A percentile compares a stretch with the other conserved stretches of the same genome.
phyloP scores from a whole-genome alignment of 495 filamentous ascomycete genomes.

The Geopyxis carbonaria region DNA sequence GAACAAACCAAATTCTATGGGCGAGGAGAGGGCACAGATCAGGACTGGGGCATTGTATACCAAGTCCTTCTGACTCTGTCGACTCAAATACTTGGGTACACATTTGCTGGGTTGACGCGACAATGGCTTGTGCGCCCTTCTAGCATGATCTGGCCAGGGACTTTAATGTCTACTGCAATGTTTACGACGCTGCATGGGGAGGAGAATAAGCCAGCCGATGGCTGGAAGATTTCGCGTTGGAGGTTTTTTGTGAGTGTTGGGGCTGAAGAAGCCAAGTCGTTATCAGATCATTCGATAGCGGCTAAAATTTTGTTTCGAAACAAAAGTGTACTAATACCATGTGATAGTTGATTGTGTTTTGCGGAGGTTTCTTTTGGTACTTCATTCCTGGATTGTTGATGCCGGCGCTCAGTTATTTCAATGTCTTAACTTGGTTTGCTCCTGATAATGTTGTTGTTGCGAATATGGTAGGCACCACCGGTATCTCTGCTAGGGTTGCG shows the following conservation, averaged over 20 bases:
- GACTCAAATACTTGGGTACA: constrained; percentile 70
- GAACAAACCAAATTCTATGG: constrained; percentile 78
- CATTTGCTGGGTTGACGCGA: constrained; percentile 64
- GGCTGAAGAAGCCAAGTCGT: background rate
- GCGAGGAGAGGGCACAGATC: no score
- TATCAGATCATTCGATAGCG: constrained; percentile 18
- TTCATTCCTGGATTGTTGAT: constrained; percentile 73
- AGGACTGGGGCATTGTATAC: constrained; percentile 54
- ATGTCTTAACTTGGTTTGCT: constrained; percentile 77
- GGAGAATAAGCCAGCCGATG: constrained; percentile 62
- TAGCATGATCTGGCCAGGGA: constrained; percentile 85
- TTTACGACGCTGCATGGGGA: constrained; percentile 73
- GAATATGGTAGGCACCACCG: constrained; percentile 37
- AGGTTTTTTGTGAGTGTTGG: constrained; percentile 53
- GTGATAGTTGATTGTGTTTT: constrained; percentile 34
- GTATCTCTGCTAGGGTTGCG: background rate
- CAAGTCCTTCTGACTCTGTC: constrained; percentile 67
- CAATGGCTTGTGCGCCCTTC: constrained; percentile 65
- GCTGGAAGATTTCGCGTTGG: constrained; percentile 65
- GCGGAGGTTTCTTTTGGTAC: constrained; percentile 54
- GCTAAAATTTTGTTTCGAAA: constrained; percentile 1
- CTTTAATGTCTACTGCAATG: constrained; percentile 73
- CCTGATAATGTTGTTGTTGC: constrained; percentile 60
- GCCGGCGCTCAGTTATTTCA: constrained; percentile 80
- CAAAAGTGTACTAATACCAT: constrained; percentile 3